Evolutionary conservation across 73 alveolate genomes (phyloP), one percentile per base, ranked within the genome.

Genomic region (Stentor coeruleus): DNA sequence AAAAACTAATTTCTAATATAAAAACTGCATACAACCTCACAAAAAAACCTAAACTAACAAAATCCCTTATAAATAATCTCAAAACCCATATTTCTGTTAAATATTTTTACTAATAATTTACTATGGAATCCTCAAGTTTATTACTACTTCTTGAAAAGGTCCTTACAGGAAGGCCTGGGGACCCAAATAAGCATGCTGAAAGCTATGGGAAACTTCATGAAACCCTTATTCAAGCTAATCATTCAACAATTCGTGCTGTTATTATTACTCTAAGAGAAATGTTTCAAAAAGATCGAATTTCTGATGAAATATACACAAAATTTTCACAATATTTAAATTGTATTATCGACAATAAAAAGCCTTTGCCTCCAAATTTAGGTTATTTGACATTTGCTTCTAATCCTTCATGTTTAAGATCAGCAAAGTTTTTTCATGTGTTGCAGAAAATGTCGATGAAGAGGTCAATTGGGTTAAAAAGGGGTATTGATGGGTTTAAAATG

Each of bases 161-260:
- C 79, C 37, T 66, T 26, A 28, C 79, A 26, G 79, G 79, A 11
- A 37, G 40, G 36, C 79, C 79, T 66, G 79, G 37, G n/a, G 79
- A 66, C 11, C 42, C 79, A 28, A 37, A 66, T 20, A 49, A 49
- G 20, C 66, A 49, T 49, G 6, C 66, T 11, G 66, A 66, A 33
- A 33, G 15, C 37, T 31, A 28, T 20, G 49, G 33, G 37, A 31
- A 20, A 11, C 79, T 66, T 26, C n/a, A 66, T 66, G 37, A 66
- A 26, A 31, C 36, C 37, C 79, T 66, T 66, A 20, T 20, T 14
- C 20, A 66, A 33, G 79, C 79, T 40, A 20, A 20, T 11, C 49
- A 66, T 28, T 14, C 40, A 20, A 66, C 79, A 14, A 20, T 66
- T 28, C 36, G 37, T 28, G 79, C 79, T 28, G 79, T 33, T 49